Evolutionary conservation across 1,284 basidiomycete species (phyloP).

Genomic region (Trametes hirsuta): DNA sequence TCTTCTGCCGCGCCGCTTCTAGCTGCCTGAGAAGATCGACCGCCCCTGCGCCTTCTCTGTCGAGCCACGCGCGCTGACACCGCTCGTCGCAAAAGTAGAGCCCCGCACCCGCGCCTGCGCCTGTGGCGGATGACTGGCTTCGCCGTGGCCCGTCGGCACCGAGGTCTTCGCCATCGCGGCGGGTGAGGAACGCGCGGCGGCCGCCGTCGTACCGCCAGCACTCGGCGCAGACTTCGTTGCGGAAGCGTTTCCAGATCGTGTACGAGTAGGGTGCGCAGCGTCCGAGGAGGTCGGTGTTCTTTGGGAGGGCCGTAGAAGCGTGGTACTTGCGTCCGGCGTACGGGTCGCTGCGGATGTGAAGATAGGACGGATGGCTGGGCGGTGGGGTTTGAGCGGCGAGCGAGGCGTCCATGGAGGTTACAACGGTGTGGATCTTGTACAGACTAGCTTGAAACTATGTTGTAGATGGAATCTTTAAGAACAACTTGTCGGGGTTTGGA

Average conservation of each 20-base stretch:
- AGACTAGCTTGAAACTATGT: no score
- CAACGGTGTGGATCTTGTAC: no score
- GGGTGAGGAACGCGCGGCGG: constrained; percentile 32
- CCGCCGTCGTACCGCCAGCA: constrained; percentile 65
- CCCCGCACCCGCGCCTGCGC: constrained; percentile 31
- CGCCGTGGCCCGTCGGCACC: background rate
- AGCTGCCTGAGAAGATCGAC: constrained; percentile 33
- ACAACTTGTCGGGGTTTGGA: no score
- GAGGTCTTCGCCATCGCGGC: constrained; percentile 29
- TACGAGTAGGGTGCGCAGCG: constrained; percentile 32
- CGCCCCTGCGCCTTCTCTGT: constrained; percentile 36
- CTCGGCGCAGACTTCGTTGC: constrained; percentile 64
- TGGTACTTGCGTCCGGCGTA: constrained; percentile 34
- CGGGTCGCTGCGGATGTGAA: constrained; percentile 23
- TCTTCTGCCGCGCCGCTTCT: constrained; percentile 40
- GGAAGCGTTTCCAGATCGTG: constrained; percentile 45
- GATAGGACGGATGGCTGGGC: background rate
- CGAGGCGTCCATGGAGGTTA: no score
- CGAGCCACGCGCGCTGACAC: constrained; percentile 51
- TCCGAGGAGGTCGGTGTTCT: constrained; percentile 27
- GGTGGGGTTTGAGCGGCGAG: background rate
- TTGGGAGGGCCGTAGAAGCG: constrained; percentile 26
- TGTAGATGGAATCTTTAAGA: no score
- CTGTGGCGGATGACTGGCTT: background rate
- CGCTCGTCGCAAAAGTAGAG: constrained; percentile 57